A percentile compares a stretch with the other conserved stretches of the same genome.
phyloP scores from a whole-genome alignment of 371 early-diverging fungal genomes.

The Rhizopus delemar region DNA sequence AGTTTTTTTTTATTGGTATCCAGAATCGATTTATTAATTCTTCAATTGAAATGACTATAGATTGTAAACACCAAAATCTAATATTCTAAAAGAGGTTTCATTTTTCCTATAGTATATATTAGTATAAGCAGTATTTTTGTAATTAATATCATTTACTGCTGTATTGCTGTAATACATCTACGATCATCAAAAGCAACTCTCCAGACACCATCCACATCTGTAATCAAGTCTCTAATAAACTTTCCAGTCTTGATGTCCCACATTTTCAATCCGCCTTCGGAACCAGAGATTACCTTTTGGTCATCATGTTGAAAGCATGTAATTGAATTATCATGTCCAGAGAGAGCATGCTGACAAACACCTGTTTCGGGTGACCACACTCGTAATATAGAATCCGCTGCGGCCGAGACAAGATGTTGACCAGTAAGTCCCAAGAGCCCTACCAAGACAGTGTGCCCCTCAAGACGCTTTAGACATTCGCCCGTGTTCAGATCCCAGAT shows the following conservation, averaged over 20 bases:
- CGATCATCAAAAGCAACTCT: conserved; percentile 84
- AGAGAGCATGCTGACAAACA: conserved; percentile 66
- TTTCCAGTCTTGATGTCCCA: conserved; percentile 89
- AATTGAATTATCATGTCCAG: conserved; percentile 80
- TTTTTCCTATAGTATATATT: conserved; percentile 23
- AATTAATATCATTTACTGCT: conserved; percentile 48
- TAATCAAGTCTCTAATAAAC: conserved; percentile 74
- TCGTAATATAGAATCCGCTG: conserved; percentile 92
- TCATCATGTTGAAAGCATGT: conserved; percentile 95
- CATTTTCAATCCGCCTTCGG: conserved; percentile 91
- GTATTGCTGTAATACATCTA: conserved; percentile 85
- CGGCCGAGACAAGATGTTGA: conserved; percentile 88
- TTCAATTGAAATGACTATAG: neutral
- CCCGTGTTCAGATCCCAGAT: conserved; percentile 93
- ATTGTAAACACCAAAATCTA: conserved; percentile 52
- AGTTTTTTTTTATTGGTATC: neutral
- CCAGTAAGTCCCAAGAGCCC: conserved; percentile 87
- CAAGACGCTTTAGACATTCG: conserved; percentile 55
- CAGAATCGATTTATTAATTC: too few species aligned
- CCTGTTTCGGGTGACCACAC: conserved; percentile 90
- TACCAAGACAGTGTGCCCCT: conserved; percentile 90
- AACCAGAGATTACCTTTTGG: conserved; percentile 87
- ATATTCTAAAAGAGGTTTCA: conserved; percentile 53
- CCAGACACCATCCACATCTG: conserved; percentile 86
- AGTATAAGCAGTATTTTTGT: neutral